These are phyloP conservation scores for Thraustochytrium sp. DNA, from an alignment of 352 stramenopile species.

Conservation along the genomic window DNA sequence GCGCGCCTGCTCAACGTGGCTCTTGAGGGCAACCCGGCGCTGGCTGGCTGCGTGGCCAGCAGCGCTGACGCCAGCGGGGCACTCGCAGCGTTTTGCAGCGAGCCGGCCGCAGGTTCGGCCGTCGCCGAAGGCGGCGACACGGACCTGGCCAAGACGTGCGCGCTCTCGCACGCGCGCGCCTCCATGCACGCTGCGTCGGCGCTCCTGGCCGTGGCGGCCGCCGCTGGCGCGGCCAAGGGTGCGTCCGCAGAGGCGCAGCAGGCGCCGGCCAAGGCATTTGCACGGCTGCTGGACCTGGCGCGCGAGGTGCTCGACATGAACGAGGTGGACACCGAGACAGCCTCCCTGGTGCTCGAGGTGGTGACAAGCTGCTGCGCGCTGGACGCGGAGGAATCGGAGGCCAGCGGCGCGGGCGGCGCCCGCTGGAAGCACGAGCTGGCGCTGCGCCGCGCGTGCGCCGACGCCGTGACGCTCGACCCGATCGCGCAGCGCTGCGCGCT, in stretches of 20 bases:
- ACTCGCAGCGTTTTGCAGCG: background rate
- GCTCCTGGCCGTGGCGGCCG: background rate
- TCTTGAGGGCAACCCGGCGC: background rate
- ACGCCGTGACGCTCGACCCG: background rate
- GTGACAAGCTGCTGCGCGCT: background rate
- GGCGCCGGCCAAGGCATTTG: background rate
- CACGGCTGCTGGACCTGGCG: background rate
- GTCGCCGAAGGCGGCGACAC: background rate
- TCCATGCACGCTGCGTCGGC: background rate
- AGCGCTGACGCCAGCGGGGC: background rate
- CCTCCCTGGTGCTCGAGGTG: background rate
- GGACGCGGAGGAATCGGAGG: background rate
- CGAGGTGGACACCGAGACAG: background rate
- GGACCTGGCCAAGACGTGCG: too few relatives aligned
- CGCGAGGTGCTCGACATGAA: background rate
- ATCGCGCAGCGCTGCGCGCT: background rate
- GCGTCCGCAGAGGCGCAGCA: background rate
- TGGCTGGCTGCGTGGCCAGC: background rate
- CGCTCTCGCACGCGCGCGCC: background rate
- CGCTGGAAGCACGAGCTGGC: background rate
- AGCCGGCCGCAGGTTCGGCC: background rate
- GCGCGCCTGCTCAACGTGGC: background rate
- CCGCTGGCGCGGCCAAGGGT: background rate
- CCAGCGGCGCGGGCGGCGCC: background rate
- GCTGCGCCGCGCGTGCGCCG: background rate